A percentile compares a stretch with the other conserved stretches of the same genome.
These are phyloP conservation scores for Tolypocladium tropicale DNA, from an alignment of 2,329 filamentous ascomycete genomes.

Conservation along the genomic window DNA sequence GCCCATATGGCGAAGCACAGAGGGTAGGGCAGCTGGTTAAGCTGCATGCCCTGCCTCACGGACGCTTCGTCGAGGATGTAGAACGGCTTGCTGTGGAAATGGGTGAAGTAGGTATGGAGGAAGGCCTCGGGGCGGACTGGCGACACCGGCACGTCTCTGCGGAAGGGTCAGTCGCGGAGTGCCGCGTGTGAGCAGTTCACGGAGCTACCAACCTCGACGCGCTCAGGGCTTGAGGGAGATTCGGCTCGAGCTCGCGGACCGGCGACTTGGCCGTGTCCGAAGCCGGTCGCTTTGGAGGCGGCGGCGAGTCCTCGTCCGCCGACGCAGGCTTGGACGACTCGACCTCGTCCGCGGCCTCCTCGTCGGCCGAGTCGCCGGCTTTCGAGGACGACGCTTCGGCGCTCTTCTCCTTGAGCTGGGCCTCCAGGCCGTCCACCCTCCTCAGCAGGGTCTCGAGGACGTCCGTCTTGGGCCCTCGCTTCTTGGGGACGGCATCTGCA, in stretches of 20 bases:
- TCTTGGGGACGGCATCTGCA: constrained; percentile 78
- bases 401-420: constrained; percentile 63
- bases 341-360: background rate
- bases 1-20: constrained; percentile 49
- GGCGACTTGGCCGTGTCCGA: constrained; percentile 21
- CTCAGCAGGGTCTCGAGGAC: constrained; percentile 77
- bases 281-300: constrained; percentile 28
- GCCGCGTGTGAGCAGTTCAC: background rate
- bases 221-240: no score
- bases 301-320: constrained; percentile 25
- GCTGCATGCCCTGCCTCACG: constrained; percentile 60
- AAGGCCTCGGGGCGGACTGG: constrained; percentile 49
- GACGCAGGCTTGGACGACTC: constrained; percentile 1
- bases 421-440: constrained; percentile 76
- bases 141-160: constrained; percentile 34
- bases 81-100: constrained; percentile 74
- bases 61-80: constrained; percentile 70
- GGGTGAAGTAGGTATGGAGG: constrained; percentile 69
- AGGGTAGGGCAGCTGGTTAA: constrained; percentile 52
- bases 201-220: background rate
- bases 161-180: background rate
- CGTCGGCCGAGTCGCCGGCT: background rate
- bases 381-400: constrained; percentile 13
- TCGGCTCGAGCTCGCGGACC: background rate
- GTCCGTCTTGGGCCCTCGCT: constrained; percentile 82